Base-by-base conservation (phyloP, 2,329 filamentous ascomycete species). In the Geosmithia morbida region DNA sequence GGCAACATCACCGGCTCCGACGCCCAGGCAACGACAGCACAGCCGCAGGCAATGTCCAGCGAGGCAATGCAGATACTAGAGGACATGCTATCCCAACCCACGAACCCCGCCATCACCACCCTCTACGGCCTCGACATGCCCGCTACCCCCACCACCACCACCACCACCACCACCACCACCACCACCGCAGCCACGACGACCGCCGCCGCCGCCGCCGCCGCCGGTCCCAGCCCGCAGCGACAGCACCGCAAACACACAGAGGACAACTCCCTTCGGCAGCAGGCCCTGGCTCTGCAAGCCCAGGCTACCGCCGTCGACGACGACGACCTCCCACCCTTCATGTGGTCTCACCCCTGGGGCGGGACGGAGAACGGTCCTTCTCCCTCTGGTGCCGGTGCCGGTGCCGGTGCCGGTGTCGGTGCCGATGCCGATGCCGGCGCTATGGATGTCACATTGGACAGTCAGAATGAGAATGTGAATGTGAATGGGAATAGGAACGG, bases 331-430 rank as follows among this genome's bases (percentile, higher is more conserved):
- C 63, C 65, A 1, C 64, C 67, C 0, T 70, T 65, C 55, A 52
- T 70, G 5, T 73, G 70, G 70, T 51, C 62, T 3, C 58, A 62
- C 19, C 53, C 55, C 2, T 64, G 62, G 17, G 46, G 53, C 16
- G 14, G 3, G 33, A 37, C 33, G 33, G 11, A 37, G 10, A 37
- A 29, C 17, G 29, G 11, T 5, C 22, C 22, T 26, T 4, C 8
- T 26, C 8, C 8, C 8, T 4, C 4, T 4, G 22, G 22, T 26
- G 22, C 4, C 8, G 22, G 22, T 26, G 22, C 22, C 4, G 22
- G 22, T 26, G n/a, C n/a, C n/a, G 22, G 22, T 26, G 8, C 4
- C 22, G 8, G 22, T 26, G 22, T 4, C 8, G 22, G 22, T 26
- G 22, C 22, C 4, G 22, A 8, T 26, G n/a, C n/a, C n/a, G 22